Evolutionary conservation across 306 rosid genomes (phyloP), one percentile per base, ranked within the genome.

Genomic region (Casuarina glauca): DNA sequence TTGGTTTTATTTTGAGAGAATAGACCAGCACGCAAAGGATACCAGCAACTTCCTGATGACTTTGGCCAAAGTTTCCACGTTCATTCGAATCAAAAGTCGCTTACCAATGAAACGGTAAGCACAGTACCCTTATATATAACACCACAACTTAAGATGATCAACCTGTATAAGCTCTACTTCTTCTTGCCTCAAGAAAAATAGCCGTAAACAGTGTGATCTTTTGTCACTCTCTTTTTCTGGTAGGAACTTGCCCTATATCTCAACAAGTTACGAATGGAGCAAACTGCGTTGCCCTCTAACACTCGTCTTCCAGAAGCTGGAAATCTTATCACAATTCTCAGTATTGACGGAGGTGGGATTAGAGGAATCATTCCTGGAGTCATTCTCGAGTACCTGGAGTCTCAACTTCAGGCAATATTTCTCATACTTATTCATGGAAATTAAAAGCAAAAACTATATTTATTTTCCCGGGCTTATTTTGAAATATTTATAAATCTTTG

Each of bases 301-400:
- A 17, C 50, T 61, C 64, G 16, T 43, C 82, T 70, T 54, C 83
- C 79, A 60, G 35, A 36, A 58, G 50, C 58, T 68, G 85, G 85
- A 71, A 32, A 74, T 10, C 16, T 46, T 1, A 52, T 82, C 11
- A 78, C 86, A 35, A 5, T 82, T 51, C 86, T 82, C 15, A 78
- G 86, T 57, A 82, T 82, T 3, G 86, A 82, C 15, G 86, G 86
- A 16, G 86, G 86, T 58, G 86, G 86, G 13, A 45, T 82, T 70
- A 78, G 74, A 75, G 86, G 86, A 52, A 82, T 78, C 69, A 74
- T 82, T 42, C 86, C 83, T 0, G 86, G 77, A 51, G 80, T 78
- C 57, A 11, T 78, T 51, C 80, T 83, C 8, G 32, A 20, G 10
- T 61, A 74, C 16, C 86, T 83, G 32, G 86, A 78, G 50, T 46